Conservation (phyloP, 2,329 filamentous ascomycete species). For the Akanthomyces uredinophilus region DNA sequence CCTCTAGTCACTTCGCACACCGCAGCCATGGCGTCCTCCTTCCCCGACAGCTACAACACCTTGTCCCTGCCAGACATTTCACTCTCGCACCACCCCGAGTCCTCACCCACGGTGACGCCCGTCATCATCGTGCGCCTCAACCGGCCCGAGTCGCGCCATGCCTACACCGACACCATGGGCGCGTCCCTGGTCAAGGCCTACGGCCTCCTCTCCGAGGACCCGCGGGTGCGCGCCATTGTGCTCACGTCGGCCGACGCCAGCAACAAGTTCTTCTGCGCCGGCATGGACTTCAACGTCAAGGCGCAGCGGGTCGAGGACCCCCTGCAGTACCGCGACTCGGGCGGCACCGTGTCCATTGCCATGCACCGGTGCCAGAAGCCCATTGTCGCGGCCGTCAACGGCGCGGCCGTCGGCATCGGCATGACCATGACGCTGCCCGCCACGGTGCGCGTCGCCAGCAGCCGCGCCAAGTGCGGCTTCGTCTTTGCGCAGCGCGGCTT, state of each 20-base stretch:
- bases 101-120: slow-evolving; percentile 51
- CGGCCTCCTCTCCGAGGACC: slow-evolving; percentile 45
- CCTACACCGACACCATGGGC: slow-evolving; percentile 62
- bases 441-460: slow-evolving; percentile 48
- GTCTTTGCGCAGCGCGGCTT: slow-evolving; percentile 68
- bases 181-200: slow-evolving; percentile 53
- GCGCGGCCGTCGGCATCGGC: slow-evolving; percentile 54
- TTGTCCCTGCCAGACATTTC: slow-evolving; percentile 39
- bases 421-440: slow-evolving; percentile 58
- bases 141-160: slow-evolving; percentile 62
- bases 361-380: slow-evolving; percentile 55
- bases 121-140: slow-evolving; percentile 60
- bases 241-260: slow-evolving; percentile 46
- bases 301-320: slow-evolving; percentile 17
- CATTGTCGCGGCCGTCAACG: slow-evolving; percentile 54
- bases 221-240: slow-evolving; percentile 50
- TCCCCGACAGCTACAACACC: slow-evolving; percentile 35
- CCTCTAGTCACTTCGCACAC: not conserved
- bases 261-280: slow-evolving; percentile 52
- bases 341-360: slow-evolving; percentile 49
- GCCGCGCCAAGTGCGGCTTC: slow-evolving; percentile 63
- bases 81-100: slow-evolving; percentile 44
- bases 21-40: slow-evolving; percentile 20
- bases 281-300: slow-evolving; percentile 47
- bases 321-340: slow-evolving; percentile 41